These are phyloP conservation scores for Lotmaria passim DNA, from an alignment of 208 protist genomes.

Conservation along the genomic window DNA sequence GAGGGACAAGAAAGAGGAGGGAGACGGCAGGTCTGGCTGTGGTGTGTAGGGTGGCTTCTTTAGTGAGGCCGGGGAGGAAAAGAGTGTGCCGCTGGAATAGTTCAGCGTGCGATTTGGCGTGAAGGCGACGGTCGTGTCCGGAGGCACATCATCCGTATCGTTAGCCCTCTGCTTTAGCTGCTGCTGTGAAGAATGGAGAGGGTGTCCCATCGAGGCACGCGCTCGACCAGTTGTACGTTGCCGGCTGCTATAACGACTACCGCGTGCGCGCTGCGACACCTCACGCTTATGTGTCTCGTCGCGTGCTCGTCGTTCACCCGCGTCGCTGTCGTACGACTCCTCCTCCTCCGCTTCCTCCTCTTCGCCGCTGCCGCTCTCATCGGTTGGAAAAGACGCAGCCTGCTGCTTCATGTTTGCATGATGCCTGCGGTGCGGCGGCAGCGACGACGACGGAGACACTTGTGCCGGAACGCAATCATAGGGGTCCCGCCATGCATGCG, in stretches of 20 bases:
- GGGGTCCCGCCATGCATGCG: constrained; percentile 7
- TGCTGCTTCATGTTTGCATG: neutral
- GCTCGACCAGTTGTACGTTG: neutral
- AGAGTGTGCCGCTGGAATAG: constrained; percentile 7
- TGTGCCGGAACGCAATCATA: constrained; percentile 14
- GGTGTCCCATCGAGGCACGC: neutral
- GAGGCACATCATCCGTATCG: too few relatives aligned
- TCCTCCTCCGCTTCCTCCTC: neutral
- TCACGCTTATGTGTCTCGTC: neutral
- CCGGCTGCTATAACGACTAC: neutral
- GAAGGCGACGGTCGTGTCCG: neutral
- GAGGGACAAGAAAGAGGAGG: constrained; percentile 17
- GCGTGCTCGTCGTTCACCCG: neutral
- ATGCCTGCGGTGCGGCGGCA: neutral
- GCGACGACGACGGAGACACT: too few relatives aligned
- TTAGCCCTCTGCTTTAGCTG: too few relatives aligned
- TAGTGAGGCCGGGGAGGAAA: constrained; percentile 23
- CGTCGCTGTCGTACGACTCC: neutral
- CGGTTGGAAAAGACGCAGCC: too few relatives aligned
- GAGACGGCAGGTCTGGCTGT: constrained; percentile 21
- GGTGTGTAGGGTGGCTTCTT: constrained; percentile 19
- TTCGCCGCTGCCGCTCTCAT: neutral
- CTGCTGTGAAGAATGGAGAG: neutral
- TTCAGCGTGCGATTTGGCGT: constrained; percentile 28
- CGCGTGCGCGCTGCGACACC: neutral